A percentile compares a stretch with the other conserved stretches of the same genome.
These are phyloP conservation scores for Symbiodinium natans DNA, from an alignment of 73 alveolate species.

Conservation along the genomic window DNA sequence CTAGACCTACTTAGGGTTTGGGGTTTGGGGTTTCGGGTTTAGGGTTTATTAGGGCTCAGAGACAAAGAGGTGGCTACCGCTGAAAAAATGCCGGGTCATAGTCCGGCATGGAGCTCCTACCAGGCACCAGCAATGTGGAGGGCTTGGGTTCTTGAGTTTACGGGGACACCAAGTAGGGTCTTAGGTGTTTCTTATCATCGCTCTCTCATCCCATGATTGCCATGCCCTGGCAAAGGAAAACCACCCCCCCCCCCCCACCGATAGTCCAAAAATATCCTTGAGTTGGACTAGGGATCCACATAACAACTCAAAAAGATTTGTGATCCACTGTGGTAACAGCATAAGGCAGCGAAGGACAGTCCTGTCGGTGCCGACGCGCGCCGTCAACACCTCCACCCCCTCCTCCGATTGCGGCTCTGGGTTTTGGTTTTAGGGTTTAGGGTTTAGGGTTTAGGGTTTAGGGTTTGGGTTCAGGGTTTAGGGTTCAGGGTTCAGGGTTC, in stretches of 20 bases:
- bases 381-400: conserved; percentile 59
- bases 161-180: too few species aligned
- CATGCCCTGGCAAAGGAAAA: too few species aligned
- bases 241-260: not conserved
- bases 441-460: not conserved
- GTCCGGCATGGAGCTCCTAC: conserved; percentile 68
- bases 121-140: not conserved
- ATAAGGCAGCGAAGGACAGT: not conserved
- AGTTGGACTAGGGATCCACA: too few species aligned
- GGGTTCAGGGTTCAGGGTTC: too few species aligned
- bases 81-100: conserved; percentile 38
- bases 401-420: not conserved
- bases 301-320: too few species aligned
- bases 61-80: not conserved
- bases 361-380: conserved; percentile 10
- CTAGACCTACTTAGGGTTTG: not conserved
- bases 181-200: too few species aligned
- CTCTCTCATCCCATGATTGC: too few species aligned
- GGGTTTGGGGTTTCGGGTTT: too few species aligned
- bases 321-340: too few species aligned
- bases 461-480: not conserved
- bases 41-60: too few species aligned
- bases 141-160: too few species aligned
- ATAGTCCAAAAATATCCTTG: too few species aligned
- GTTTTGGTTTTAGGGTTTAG: not conserved